Evolutionary conservation across 768 basidiomycete species (phyloP), one percentile per base, ranked within the genome.

Genomic region (Pleurotus ostreatus): DNA sequence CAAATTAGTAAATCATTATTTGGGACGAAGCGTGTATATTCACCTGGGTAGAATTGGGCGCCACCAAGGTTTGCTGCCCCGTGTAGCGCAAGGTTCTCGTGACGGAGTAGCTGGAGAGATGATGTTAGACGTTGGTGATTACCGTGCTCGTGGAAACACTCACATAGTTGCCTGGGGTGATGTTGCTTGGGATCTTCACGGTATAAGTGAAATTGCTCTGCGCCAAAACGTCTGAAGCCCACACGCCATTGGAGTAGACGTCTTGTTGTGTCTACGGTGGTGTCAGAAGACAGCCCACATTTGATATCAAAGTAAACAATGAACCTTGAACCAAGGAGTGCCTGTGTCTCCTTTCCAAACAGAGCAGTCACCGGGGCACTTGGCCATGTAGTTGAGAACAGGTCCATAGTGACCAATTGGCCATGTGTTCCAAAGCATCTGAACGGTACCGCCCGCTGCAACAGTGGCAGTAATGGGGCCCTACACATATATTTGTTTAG

Each of bases 361-460:
- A 9, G 70, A 74, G 53, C 73, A 74, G 46, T 67, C 68, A 13
- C 63, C 62, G 5, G 69, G 62, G 61, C 73, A 74, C 58, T 68
- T 71, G 8, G 72, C 72, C 70, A 74, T 72, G 54, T 73, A 74
- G 60, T 74, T 71, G 12, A 73, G 58, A 38, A 74, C 70, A n/a
- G 73, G 73, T 7, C 72, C 73, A 45, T 61, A 73, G 55, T 74
- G 73, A 3, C 73, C 73, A 16, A 70, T 48, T 1, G 72, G 72
- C 72, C 73, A 74, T 7, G 72, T 74, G 55, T 73, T 74, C 73
- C 73, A 74, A 6, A 70, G 63, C 20, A 70, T 65, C 20, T 63
- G 59, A 9, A 73, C 68, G 13, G 69, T 70, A 7, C 65, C 66
- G 16, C 72, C 72, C 46, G 73, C 72, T 13, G 73, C 64, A 22